A percentile compares a stretch with the other conserved stretches of the same genome.
phyloP scores from a whole-genome alignment of 305 asterid species.

The Stenogyne calaminthoides region DNA sequence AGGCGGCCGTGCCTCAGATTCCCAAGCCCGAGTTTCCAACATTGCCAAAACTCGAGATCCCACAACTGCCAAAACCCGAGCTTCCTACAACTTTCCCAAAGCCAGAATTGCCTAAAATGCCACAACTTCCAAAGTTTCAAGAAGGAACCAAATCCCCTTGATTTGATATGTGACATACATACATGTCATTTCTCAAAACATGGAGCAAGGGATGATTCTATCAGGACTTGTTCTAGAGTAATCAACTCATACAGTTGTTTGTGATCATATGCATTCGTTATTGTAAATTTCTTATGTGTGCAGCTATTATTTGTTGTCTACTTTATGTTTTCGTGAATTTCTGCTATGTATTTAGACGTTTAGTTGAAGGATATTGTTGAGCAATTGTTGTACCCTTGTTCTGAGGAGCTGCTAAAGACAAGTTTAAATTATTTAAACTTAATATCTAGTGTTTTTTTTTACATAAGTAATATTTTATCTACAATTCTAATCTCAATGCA shows the following conservation, averaged over 20 bases:
- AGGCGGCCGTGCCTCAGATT: too few relatives aligned
- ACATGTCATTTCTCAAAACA: background rate
- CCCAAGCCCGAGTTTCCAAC: slow-evolving; percentile 29
- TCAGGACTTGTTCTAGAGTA: background rate
- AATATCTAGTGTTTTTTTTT: too few relatives aligned
- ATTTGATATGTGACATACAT: slow-evolving; percentile 5
- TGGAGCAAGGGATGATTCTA: slow-evolving; percentile 9
- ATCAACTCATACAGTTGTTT: background rate
- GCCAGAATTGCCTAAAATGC: slow-evolving; percentile 23
- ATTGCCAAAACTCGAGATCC: slow-evolving; percentile 28
- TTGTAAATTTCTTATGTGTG: background rate
- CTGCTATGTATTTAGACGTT: background rate
- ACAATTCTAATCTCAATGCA: background rate
- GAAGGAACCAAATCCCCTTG: slow-evolving; percentile 35
- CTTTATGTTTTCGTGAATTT: too few relatives aligned
- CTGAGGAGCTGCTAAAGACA: background rate
- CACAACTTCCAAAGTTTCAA: slow-evolving; percentile 23
- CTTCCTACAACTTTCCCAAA: background rate
- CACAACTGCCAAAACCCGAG: slow-evolving; percentile 2
- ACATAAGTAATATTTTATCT: background rate
- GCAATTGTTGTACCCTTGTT: background rate
- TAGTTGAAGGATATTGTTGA: background rate
- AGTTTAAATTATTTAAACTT: too few relatives aligned
- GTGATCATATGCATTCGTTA: too few relatives aligned
- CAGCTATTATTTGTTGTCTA: too few relatives aligned